Conservation (phyloP, 2,329 filamentous ascomycete genomes). For the Raffaelea albimanens region DNA sequence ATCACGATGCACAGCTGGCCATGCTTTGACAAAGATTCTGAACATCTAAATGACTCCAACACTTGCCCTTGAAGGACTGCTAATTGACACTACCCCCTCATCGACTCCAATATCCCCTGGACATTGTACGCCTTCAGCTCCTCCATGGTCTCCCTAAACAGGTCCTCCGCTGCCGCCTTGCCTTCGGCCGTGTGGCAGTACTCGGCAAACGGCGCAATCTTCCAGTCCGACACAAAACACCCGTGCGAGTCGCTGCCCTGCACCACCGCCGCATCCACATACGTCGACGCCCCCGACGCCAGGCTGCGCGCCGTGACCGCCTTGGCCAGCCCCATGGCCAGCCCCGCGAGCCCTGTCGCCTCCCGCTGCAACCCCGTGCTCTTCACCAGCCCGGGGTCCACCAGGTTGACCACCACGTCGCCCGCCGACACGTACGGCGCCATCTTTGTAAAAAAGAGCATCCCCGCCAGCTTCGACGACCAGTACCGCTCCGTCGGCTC, state of each 20-base stretch:
- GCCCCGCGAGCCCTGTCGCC: slow-evolving; percentile 10
- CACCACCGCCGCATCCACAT: slow-evolving; percentile 33
- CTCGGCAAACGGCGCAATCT: slow-evolving; percentile 28
- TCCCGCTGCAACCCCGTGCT: slow-evolving; percentile 25
- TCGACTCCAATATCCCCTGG: too few species aligned
- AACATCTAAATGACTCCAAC: too few species aligned
- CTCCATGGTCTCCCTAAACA: slow-evolving; percentile 29
- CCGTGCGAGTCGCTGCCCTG: slow-evolving; percentile 42
- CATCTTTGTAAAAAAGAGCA: slow-evolving; percentile 3
- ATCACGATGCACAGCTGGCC: too few species aligned
- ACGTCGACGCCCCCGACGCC: slow-evolving; percentile 33
- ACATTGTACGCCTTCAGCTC: slow-evolving; percentile 22
- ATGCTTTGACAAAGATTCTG: too few species aligned
- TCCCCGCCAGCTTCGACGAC: slow-evolving; percentile 5
- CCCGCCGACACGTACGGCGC: slow-evolving; percentile 1
- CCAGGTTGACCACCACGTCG: slow-evolving; percentile 6
- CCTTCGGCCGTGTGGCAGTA: slow-evolving; percentile 25
- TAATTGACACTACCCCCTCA: too few species aligned
- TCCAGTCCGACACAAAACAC: slow-evolving; percentile 36
- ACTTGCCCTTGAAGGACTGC: too few species aligned
- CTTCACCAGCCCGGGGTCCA: neutral
- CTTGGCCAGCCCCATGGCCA: slow-evolving; percentile 4
- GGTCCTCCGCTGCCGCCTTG: slow-evolving; percentile 20
- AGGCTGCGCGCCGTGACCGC: slow-evolving; percentile 20
- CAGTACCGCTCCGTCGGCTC: slow-evolving; percentile 6